Evolutionary conservation across 106 monocot genomes (phyloP).

Genomic region (Phalaenopsis aphrodite): DNA sequence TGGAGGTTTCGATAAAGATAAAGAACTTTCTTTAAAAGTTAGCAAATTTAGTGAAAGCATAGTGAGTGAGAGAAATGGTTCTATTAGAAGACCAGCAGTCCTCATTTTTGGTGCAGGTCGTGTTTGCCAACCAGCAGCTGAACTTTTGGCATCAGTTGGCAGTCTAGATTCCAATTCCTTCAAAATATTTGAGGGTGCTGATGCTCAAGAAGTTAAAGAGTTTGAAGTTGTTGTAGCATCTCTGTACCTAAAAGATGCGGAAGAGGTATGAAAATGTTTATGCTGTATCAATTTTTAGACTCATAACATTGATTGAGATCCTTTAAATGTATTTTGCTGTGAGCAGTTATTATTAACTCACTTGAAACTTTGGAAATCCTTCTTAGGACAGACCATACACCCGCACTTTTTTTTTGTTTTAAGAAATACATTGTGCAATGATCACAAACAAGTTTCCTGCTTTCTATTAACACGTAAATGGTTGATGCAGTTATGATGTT

Average conservation of each 20-base stretch:
- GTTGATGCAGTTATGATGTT: neutral
- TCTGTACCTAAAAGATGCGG: constrained; percentile 81
- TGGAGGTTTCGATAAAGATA: constrained; percentile 26
- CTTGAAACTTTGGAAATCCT: neutral
- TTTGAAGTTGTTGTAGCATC: constrained; percentile 85
- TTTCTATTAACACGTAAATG: neutral
- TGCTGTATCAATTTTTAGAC: neutral
- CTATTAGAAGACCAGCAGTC: constrained; percentile 32
- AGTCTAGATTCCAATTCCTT: constrained; percentile 15
- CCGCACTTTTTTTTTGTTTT: neutral
- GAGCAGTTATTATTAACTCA: neutral
- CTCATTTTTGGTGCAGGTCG: constrained; percentile 90
- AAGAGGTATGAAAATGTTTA: constrained; percentile 52
- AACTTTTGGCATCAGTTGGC: constrained; percentile 55
- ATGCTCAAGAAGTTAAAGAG: constrained; percentile 25
- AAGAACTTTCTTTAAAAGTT: constrained; percentile 42
- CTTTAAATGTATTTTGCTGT: neutral
- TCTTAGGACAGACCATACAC: neutral
- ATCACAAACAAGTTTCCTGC: neutral
- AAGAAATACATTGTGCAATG: neutral
- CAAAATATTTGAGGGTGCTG: constrained; percentile 12
- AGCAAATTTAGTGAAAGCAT: constrained; percentile 41
- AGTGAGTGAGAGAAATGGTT: constrained; percentile 11
- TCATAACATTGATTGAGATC: neutral
- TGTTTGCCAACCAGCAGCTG: constrained; percentile 85